Conservation (phyloP, 495 filamentous ascomycete genomes). For the Tricharina praecox region DNA sequence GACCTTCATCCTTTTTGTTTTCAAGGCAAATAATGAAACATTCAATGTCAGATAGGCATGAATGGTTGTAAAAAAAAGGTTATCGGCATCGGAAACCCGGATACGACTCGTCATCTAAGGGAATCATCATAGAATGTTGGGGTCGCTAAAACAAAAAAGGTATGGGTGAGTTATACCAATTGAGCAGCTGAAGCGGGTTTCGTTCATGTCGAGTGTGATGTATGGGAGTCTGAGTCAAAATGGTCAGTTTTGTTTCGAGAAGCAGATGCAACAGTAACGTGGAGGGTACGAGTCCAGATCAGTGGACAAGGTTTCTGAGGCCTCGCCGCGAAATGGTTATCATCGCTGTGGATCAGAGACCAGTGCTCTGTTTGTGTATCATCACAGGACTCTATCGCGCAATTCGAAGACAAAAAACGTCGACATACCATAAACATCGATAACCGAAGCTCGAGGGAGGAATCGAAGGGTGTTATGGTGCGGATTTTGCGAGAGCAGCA, state of each 20-base stretch:
- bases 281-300: slow-evolving; percentile 35
- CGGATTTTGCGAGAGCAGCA: neutral
- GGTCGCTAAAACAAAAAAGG: slow-evolving; percentile 2
- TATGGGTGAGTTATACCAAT: slow-evolving; percentile 12
- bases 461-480: neutral
- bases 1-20: neutral
- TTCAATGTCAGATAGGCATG: slow-evolving; percentile 49
- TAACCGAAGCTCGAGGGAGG: no score
- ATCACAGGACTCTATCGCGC: slow-evolving; percentile 29
- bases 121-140: slow-evolving; percentile 42
- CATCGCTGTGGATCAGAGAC: slow-evolving; percentile 82
- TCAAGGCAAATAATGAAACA: slow-evolving; percentile 6
- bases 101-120: slow-evolving; percentile 80
- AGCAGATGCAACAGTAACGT: neutral
- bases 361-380: slow-evolving; percentile 89
- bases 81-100: slow-evolving; percentile 66
- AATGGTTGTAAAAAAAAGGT: slow-evolving; percentile 50
- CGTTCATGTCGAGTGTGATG: neutral
- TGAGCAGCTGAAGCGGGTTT: neutral
- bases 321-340: slow-evolving; percentile 89
- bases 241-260: neutral
- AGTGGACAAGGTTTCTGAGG: slow-evolving; percentile 99
- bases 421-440: neutral
- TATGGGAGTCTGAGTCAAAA: neutral
- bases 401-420: neutral